A percentile compares a stretch with the other conserved stretches of the same genome.
Evolutionary conservation across 352 stramenopile genomes (phyloP).

Genomic region (Phytopythium helicoides): DNA sequence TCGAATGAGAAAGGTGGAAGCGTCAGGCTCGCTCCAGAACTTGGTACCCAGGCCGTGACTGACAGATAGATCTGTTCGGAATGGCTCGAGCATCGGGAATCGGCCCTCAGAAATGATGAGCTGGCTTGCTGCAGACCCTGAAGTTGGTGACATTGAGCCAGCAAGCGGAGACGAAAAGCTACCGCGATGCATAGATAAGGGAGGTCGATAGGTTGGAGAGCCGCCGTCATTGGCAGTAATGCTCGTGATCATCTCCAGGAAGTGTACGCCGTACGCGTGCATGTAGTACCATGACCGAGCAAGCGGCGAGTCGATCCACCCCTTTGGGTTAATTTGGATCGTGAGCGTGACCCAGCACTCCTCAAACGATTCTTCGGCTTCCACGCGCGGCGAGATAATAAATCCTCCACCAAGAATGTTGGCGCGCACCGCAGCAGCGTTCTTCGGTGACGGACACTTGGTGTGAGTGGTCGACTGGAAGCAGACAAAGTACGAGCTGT

Average conservation of each 20-base stretch:
- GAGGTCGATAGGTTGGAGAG: not conserved
- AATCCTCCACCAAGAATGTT: slow-evolving; percentile 77
- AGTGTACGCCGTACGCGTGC: slow-evolving; percentile 67
- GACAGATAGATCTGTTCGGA: slow-evolving; percentile 59
- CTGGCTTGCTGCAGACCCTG: slow-evolving; percentile 24
- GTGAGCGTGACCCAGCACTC: slow-evolving; percentile 81
- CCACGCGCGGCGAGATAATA: slow-evolving; percentile 51
- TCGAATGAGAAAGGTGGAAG: slow-evolving; percentile 59
- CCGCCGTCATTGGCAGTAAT: slow-evolving; percentile 23
- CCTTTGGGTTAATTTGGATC: slow-evolving; percentile 80
- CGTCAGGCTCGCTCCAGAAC: slow-evolving; percentile 81
- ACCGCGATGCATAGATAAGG: not conserved
- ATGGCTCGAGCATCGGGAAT: slow-evolving; percentile 55
- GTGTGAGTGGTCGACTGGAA: slow-evolving; percentile 81
- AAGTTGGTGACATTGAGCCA: slow-evolving; percentile 1
- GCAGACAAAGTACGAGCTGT: slow-evolving; percentile 82
- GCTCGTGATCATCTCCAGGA: slow-evolving; percentile 79
- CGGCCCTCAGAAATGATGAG: slow-evolving; percentile 64
- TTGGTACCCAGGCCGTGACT: slow-evolving; percentile 58
- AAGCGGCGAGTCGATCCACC: slow-evolving; percentile 61
- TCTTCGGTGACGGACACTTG: slow-evolving; percentile 32
- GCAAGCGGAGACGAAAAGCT: slow-evolving; percentile 3
- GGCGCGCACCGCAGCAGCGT: slow-evolving; percentile 38
- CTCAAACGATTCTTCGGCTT: slow-evolving; percentile 56
- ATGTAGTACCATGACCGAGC: slow-evolving; percentile 72